Evolutionary conservation across 176 grass and related monocot genomes (phyloP), one percentile per base, ranked within the genome.

Genomic region (Juncus effusus): DNA sequence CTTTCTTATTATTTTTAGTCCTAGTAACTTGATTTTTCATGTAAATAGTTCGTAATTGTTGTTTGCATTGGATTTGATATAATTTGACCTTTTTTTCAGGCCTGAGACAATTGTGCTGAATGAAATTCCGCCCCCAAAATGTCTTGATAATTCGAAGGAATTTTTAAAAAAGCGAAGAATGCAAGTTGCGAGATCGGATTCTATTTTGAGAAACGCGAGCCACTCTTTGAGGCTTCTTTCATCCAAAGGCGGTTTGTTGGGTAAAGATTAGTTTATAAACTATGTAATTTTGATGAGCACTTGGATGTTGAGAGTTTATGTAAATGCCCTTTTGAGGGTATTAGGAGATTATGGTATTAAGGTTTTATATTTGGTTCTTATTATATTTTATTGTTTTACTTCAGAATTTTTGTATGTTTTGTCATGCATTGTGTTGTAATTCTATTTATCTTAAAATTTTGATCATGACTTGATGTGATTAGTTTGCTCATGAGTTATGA

Each of bases 161-260:
- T 99, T 93, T 80, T 72, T 93, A 71, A 74, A 82, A 41, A 73
- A 6, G 56, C 86, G 88, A 77, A 99, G 89, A 69, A 84, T 89
- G 40, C 68, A 60, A 39, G 58, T 66, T 44, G 53, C 69, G 38
- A 42, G 57, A 44, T 81, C 79, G 40, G 59, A 55, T 14, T 54
- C 79, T 1, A n/a, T 76, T 59, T 37, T 81, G 37, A 81, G 69
- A 63, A 76, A 81, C 63, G 64, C 79, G 4, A 64, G 76, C 38
- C 79, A 44, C 5, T 70, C 72, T 56, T 70, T 81, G 54, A 55
- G 63, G 2, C 63, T 81, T 7, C 53, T 75, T 61, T 75, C 71
- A 13, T 76, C 79, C 38, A 75, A 81, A 64, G 79, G 72, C 8
- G 54, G 57, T 38, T 81, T 76, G 37, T 11, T 70, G 54, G 61